These are phyloP conservation scores for Cytidiella melzeri DNA, from an alignment of 768 basidiomycete species.

Conservation along the genomic window DNA sequence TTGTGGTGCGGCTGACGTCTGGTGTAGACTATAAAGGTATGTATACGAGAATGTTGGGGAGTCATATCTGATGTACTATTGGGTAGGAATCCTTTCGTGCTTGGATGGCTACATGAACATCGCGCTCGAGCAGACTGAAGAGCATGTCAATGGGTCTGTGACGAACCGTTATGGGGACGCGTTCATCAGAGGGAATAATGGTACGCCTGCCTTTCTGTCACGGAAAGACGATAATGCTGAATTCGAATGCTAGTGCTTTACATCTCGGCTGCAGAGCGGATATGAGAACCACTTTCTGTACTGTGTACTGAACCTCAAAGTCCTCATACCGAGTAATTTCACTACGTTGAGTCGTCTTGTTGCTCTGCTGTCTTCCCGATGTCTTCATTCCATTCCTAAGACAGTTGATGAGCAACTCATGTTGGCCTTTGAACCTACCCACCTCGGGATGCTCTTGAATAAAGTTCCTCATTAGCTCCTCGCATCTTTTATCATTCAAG, in stretches of 20 bases:
- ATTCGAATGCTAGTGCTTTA: constrained; percentile 20
- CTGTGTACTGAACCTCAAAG: too few relatives aligned
- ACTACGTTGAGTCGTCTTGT: not conserved
- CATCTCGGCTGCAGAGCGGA: constrained; percentile 24
- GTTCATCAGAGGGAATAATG: constrained; percentile 93
- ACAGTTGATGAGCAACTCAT: constrained; percentile 7
- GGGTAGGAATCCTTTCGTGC: constrained; percentile 82
- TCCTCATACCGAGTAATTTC: too few relatives aligned
- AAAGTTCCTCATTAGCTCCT: constrained; percentile 48
- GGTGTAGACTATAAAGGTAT: constrained; percentile 91
- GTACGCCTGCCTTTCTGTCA: constrained; percentile 32
- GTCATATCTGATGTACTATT: not conserved
- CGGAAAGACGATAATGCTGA: not conserved
- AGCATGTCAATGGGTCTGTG: constrained; percentile 81
- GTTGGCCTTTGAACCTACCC: constrained; percentile 4
- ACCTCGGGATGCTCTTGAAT: constrained; percentile 53
- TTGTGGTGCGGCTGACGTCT: constrained; percentile 85
- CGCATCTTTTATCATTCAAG: constrained; percentile 42
- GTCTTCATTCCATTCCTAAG: constrained; percentile 55
- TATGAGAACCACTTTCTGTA: too few relatives aligned
- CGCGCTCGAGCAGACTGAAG: constrained; percentile 94
- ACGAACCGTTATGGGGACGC: constrained; percentile 93
- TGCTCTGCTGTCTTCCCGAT: constrained; percentile 36
- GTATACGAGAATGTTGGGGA: constrained; percentile 23
- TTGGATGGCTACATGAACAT: constrained; percentile 99